Base-by-base conservation (phyloP, 2,329 filamentous ascomycete genomes). In the Fusarium brevicatenulatum region DNA sequence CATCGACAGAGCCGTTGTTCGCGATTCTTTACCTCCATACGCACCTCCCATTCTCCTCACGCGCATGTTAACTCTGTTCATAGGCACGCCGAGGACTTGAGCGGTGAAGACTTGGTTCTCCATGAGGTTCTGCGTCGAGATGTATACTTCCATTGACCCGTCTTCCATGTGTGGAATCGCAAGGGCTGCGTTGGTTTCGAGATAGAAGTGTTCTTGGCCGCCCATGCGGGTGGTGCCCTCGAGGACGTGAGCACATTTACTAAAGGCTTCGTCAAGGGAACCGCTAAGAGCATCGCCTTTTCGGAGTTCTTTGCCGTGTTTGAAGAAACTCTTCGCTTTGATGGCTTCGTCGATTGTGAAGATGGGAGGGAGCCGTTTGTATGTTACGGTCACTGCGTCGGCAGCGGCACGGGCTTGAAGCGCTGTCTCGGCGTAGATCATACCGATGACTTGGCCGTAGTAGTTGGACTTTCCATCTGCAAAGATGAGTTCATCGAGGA, bases 321-420 rank as follows among this genome's bases (percentile, higher is more conserved):
- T 55, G 28, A 54, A 60, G 28, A 60, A 60, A 6, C 57, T 60
- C 28, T 60, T 60, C 4, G 57, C 46, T 15, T 60, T 60, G 28
- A 55, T 60, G 28, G 57, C 57, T 34, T 60, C 57, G 19, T 60
- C 57, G 16, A 60, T 60, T 13, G 57, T 60, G n/a, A 60, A 34
- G n/a, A 60, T 60, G 0, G 46, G 7, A 0, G 46, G 46, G 0
- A 60, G 8, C n/a, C 36, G 57, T 2, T 60, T 60, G n/a, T 60
- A 60, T 2, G 46, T 2, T 11, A 60, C 57, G 2, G 13, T 55
- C 36, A 60, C 57, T 8, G 28, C 46, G 7, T 60, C 57, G 4
- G 57, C 46, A 1, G 57, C 57, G 13, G 57, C 36, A 28, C 46
- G 36, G 4, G 57, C 57, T 34, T 60, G 57, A 54, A 60, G 57